Evolutionary conservation across 2,329 filamentous ascomycete species (phyloP).

Genomic region (Aspergillus texensis): DNA sequence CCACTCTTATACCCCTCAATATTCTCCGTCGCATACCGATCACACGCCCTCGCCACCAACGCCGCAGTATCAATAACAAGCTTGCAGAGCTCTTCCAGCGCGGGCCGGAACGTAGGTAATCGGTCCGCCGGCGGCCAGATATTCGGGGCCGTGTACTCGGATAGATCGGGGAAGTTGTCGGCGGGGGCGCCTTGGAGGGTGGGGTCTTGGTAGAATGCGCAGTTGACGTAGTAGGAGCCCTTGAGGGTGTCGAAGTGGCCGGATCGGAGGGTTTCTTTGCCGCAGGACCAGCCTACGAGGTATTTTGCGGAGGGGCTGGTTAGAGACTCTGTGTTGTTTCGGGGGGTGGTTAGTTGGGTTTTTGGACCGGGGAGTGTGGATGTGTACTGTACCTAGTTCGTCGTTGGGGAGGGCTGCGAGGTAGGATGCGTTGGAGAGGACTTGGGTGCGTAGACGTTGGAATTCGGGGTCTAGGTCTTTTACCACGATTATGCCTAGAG

Average conservation of each 20-base stretch:
- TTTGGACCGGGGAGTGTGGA: background rate
- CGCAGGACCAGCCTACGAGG: conserved; percentile 66
- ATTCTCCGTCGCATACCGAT: conserved; percentile 78
- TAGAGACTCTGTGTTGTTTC: conserved; percentile 38
- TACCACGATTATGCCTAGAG: conserved; percentile 90
- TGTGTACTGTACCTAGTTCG: conserved; percentile 62
- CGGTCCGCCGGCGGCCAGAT: conserved; percentile 75
- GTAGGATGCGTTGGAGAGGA: conserved; percentile 86
- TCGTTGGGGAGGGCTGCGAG: conserved; percentile 75
- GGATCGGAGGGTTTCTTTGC: conserved; percentile 64
- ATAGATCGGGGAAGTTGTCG: conserved; percentile 58
- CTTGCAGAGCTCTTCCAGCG: conserved; percentile 74
- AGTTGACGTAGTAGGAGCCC: conserved; percentile 67
- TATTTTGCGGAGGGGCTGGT: conserved; percentile 56
- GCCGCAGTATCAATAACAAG: conserved; percentile 89
- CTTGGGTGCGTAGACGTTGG: conserved; percentile 66
- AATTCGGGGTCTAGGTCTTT: conserved; percentile 79
- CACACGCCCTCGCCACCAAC: conserved; percentile 86
- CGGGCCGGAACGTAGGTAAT: conserved; percentile 74
- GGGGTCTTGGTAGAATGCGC: conserved; percentile 54
- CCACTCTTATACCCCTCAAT: conserved; percentile 74
- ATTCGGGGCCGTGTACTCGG: conserved; percentile 88
- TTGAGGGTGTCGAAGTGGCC: conserved; percentile 66
- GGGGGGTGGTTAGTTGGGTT: conserved; percentile 46
- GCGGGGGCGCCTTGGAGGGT: conserved; percentile 40